phyloP scores from a whole-genome alignment of 148 eudicot genomes.

The Cornus controversa region DNA sequence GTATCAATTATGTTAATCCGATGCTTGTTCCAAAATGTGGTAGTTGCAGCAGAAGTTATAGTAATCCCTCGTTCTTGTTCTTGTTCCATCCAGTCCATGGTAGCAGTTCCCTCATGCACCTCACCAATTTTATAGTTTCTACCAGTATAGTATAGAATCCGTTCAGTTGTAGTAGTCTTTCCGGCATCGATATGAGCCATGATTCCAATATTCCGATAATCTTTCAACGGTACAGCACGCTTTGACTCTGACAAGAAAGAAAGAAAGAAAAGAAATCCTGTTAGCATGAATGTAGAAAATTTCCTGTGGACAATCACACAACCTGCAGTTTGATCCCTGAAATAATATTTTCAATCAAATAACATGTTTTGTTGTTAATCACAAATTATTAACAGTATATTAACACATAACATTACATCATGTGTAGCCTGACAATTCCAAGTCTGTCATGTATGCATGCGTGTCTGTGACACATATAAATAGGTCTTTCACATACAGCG shows the following conservation, averaged over 20 bases:
- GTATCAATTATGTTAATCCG: slow-evolving; percentile 97
- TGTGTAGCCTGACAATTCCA: not conserved
- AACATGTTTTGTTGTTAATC: not conserved
- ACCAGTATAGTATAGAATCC: slow-evolving; percentile 87
- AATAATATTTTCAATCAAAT: not conserved
- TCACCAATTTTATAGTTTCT: slow-evolving; percentile 97
- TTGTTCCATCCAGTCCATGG: slow-evolving; percentile 99
- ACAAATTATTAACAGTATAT: not conserved
- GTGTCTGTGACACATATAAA: not conserved
- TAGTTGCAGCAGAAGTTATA: slow-evolving; percentile 98
- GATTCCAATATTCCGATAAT: slow-evolving; percentile 95
- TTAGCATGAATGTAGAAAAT: slow-evolving; percentile 10
- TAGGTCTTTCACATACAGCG: not conserved
- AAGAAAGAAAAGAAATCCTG: slow-evolving; percentile 1
- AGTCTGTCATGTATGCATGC: not conserved
- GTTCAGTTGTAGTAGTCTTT: slow-evolving; percentile 95
- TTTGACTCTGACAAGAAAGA: slow-evolving; percentile 44
- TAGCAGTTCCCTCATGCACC: slow-evolving; percentile 98
- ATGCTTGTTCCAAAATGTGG: slow-evolving; percentile 92
- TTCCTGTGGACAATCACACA: not conserved
- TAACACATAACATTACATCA: not conserved
- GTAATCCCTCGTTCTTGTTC: slow-evolving; percentile 99
- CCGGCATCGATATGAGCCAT: slow-evolving; percentile 99
- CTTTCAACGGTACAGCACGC: slow-evolving; percentile 66
- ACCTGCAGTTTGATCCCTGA: not conserved